phyloP scores from a whole-genome alignment of 23 red algal genomes.

The Cyanidiococcus yangmingshanensis region DNA sequence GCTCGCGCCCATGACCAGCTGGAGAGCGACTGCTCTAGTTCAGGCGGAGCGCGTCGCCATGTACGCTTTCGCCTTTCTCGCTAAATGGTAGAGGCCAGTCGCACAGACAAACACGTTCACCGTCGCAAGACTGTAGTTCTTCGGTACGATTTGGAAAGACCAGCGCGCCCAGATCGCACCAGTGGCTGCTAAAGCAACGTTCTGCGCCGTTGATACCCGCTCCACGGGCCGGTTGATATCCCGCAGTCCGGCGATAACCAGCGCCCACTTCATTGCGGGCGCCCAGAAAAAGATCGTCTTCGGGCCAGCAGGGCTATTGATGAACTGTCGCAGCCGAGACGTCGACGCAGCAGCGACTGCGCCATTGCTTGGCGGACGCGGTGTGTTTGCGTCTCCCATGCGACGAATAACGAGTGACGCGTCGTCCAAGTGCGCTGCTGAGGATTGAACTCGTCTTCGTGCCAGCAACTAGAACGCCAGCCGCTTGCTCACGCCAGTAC shows the following conservation, averaged over 20 bases:
- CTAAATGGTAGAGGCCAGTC: conserved; percentile 87
- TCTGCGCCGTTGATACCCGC: conserved; percentile 76
- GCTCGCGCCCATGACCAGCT: too few species aligned
- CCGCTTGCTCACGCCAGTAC: too few species aligned
- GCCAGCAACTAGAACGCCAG: too few species aligned
- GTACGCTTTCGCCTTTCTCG: conserved; percentile 13
- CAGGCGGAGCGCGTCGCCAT: neutral
- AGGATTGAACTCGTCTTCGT: neutral
- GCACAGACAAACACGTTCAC: conserved; percentile 85
- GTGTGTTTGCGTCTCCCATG: neutral
- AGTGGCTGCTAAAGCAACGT: conserved; percentile 37
- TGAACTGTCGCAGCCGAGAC: conserved; percentile 54
- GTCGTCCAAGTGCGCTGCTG: neutral
- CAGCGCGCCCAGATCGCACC: conserved; percentile 48
- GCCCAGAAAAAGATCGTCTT: conserved; percentile 71
- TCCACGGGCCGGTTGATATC: conserved; percentile 91
- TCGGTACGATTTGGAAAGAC: conserved; percentile 76
- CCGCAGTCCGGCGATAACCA: conserved; percentile 65
- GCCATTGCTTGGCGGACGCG: neutral
- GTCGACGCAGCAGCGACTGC: conserved; percentile 8
- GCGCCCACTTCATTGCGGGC: conserved; percentile 99
- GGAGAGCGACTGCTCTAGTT: too few species aligned
- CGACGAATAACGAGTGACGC: neutral
- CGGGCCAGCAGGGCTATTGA: conserved; percentile 84
- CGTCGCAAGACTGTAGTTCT: conserved; percentile 81